phyloP scores from a whole-genome alignment of 2,329 filamentous ascomycete species.

The Colletotrichum sp. region DNA sequence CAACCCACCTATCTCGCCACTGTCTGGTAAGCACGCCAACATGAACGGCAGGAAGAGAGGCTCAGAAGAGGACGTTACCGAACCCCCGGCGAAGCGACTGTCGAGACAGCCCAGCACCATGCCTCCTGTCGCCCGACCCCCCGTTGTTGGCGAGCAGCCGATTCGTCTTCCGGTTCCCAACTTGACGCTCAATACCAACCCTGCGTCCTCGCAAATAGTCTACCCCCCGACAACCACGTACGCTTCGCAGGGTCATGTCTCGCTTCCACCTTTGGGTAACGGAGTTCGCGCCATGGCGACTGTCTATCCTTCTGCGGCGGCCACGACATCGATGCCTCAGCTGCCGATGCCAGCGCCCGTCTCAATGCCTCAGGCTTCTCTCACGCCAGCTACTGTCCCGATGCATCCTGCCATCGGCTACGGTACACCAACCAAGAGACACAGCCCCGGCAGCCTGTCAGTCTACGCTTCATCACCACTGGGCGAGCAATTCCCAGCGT shows the following conservation, averaged over 20 bases:
- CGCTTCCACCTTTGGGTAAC: constrained; percentile 66
- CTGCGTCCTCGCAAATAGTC: constrained; percentile 25
- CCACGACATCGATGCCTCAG: constrained; percentile 26
- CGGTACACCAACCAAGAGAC: constrained; percentile 57
- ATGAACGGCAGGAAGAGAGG: constrained; percentile 55
- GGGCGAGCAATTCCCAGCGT: constrained; percentile 63
- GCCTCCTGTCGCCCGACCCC: constrained; percentile 6
- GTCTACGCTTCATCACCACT: constrained; percentile 72
- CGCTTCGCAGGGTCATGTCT: constrained; percentile 51
- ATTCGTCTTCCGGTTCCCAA: constrained; percentile 72
- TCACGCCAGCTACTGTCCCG: constrained; percentile 15
- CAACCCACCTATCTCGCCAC: constrained; percentile 50
- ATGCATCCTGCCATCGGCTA: constrained; percentile 42
- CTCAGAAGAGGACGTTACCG: constrained; percentile 52
- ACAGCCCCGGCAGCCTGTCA: constrained; percentile 55
- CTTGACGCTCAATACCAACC: constrained; percentile 66
- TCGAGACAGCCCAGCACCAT: constrained; percentile 32
- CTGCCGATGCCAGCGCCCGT: constrained; percentile 21
- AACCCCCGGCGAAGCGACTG: constrained; percentile 61
- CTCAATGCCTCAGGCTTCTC: constrained; percentile 18
- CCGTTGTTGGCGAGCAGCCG: constrained; percentile 29
- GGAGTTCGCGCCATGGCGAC: constrained; percentile 77
- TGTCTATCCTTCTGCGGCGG: constrained; percentile 62
- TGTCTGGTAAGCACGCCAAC: constrained; percentile 46
- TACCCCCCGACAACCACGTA: constrained; percentile 45